Base-by-base conservation (phyloP, 2,329 filamentous ascomycete species). In the Colletotrichum theobromicola region DNA sequence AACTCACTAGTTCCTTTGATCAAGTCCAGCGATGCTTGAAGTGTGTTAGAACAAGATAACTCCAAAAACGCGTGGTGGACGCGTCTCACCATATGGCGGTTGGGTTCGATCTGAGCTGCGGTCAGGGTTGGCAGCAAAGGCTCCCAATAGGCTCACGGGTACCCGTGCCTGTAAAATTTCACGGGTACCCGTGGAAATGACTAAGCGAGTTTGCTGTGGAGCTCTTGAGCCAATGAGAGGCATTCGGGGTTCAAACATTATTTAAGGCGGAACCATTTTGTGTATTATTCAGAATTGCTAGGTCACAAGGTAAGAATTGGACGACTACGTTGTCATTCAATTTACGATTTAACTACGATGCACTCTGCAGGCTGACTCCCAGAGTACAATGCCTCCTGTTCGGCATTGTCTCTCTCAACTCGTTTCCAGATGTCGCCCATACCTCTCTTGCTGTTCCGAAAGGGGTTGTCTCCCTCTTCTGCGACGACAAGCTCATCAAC, bases 301-400 rank as follows among this genome's bases (percentile, higher is more conserved):
- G n/a, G n/a, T n/a, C n/a, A n/a, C n/a, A n/a, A n/a, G n/a, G n/a
- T n/a, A n/a, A n/a, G 80, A 81, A 8, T 21, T 60, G 10, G 57
- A 32, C 21, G n/a, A n/a, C 21, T 2, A 78, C 78, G 77, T 80
- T 61, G 30, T 32, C 13, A n/a, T 53, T n/a, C 21, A 32, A 10
- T 26, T 55, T 57, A 28, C 16, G 5, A 58, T 46, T 16, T 8
- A 21, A 30, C 7, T 28, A 60, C 24, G 18, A 68, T 68, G 15
- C 32, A 16, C 18, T 30, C 24, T 46, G n/a, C 30, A 34, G 34
- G 53, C 18, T 3, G 26, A 58, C 32, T 55, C 13, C 13, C 46
- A 18, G 57, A 70, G 62, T 76, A 74, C 24, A 77, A 66, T n/a
- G 66, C 75, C 55, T 75, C 67, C 53, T 75, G 69, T 67, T 74